These are phyloP conservation scores for Candida verbasci DNA, from an alignment of 805 yeast genomes.

Conservation along the genomic window DNA sequence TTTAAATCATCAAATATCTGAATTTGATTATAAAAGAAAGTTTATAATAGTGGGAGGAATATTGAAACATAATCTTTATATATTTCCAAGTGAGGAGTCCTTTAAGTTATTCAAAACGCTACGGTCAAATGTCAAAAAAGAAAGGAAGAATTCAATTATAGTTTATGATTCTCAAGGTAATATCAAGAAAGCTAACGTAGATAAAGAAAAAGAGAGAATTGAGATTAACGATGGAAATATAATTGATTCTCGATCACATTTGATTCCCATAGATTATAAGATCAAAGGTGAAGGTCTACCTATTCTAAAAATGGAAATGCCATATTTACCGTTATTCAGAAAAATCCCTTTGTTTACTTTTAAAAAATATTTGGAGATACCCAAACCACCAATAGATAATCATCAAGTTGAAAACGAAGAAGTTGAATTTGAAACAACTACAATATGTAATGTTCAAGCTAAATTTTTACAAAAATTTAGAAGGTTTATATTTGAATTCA, in stretches of 20 bases:
- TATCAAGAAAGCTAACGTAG: constrained; percentile 11
- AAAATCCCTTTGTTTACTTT: constrained; percentile 33
- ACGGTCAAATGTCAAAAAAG: constrained; percentile 17
- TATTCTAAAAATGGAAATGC: constrained; percentile 28
- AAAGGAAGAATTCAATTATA: constrained; percentile 17
- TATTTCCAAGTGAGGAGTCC: constrained; percentile 28
- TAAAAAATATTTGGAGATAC: constrained; percentile 26
- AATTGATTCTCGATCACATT: constrained; percentile 27
- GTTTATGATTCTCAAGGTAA: constrained; percentile 18
- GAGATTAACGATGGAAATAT: constrained; percentile 6
- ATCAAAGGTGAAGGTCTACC: constrained; percentile 34
- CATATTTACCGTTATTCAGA: constrained; percentile 33
- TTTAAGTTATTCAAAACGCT: constrained; percentile 25
- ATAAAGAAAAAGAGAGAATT: constrained; percentile 6
- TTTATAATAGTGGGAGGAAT: constrained; percentile 30
- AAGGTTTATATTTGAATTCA: constrained; percentile 27
- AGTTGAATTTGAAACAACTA: constrained; percentile 27
- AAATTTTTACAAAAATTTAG: constrained; percentile 23
- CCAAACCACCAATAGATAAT: constrained; percentile 22
- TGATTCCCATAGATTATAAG: constrained; percentile 29
- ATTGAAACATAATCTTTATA: constrained; percentile 21
- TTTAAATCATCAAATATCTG: constrained; percentile 16
- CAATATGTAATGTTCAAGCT: constrained; percentile 28
- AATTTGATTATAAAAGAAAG: constrained; percentile 24
- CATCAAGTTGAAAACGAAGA: constrained; percentile 9